phyloP scores from a whole-genome alignment of 2,329 filamentous ascomycete genomes.

The Sclerotiophoma versabilis region DNA sequence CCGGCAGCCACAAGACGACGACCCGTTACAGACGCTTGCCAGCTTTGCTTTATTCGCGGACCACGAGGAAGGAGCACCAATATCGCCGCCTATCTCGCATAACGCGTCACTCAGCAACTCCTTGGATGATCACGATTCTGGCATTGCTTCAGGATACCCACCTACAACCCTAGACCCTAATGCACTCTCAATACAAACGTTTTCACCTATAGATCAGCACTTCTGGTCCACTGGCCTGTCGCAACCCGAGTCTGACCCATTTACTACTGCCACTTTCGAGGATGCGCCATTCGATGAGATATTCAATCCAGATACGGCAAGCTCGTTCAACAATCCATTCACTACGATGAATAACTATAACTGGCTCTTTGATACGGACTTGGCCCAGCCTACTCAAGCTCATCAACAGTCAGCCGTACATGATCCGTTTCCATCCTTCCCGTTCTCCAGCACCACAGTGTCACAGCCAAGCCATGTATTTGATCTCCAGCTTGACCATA shows the following conservation, averaged over 20 bases:
- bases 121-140: conserved; percentile 40
- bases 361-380: conserved; percentile 65
- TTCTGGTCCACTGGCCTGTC: conserved; percentile 44
- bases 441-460: conserved; percentile 24
- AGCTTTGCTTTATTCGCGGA: conserved; percentile 32
- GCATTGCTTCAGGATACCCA: conserved; percentile 30
- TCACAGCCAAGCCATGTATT: conserved; percentile 31
- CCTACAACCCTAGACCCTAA: conserved; percentile 28
- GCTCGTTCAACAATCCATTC: conserved; percentile 70
- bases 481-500: conserved; percentile 36
- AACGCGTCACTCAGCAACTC: conserved; percentile 37
- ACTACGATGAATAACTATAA: conserved; percentile 69
- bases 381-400: conserved; percentile 26
- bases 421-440: conserved; percentile 31
- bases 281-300: conserved; percentile 59
- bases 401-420: conserved; percentile 18
- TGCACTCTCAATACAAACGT: conserved; percentile 27
- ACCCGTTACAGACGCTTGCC: conserved; percentile 24
- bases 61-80: conserved; percentile 36
- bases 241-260: conserved; percentile 37
- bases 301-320: conserved; percentile 68
- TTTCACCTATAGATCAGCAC: conserved; percentile 37
- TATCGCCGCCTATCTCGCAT: conserved; percentile 46
- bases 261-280: conserved; percentile 31
- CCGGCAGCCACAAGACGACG: conserved; percentile 12